Base-by-base conservation (phyloP, 2,329 filamentous ascomycete genomes). In the Phialemonium atrogriseum region DNA sequence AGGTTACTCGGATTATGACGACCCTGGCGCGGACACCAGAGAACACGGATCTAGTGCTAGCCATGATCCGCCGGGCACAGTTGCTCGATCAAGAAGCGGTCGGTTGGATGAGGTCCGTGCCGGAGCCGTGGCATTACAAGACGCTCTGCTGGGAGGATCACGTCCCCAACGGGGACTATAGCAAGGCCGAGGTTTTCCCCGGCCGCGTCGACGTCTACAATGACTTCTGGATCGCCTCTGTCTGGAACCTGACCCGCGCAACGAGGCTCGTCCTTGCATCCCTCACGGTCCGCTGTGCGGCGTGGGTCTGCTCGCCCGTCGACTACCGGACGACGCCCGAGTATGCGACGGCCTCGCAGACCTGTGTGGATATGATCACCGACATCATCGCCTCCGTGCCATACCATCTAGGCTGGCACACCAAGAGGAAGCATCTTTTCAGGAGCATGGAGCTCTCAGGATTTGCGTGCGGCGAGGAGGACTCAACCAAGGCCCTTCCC, bases 271-370 rank as follows among this genome's bases (percentile, higher is more conserved):
- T 73, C 32, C 57, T 78, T 15, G 64, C 67, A 4, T 67, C 70
- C 11, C 52, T 73, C 11, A 64, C 70, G 22, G 67, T 78, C 10
- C 68, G 75, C 6, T 77, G 72, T 43, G 65, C 68, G 6, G 74
- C 75, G 2, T 78, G 73, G 73, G 58, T 72, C 15, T 73, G 70
- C 48, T 59, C 65, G 7, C 74, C 75, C 0, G 63, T 73, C 7
- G 74, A 80, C 49, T 78, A 77, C 45, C 61, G 73, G 24, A 77
- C 73, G 2, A 78, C 73, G 5, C 66, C 71, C 12, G 71, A 78
- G 49, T 79, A 78, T 41, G 70, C 70, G 9, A 64, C 65, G 1
- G 68, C 70, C 5, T 62, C 67, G 11, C 54, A 66, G 22, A 60
- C 60, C 2, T 73, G 64, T 31, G 59, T 60, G 23, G 66, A 73